Percentiles rank a stretch among this genome's conserved stretches.
Evolutionary conservation across 164 flowering plant species (phyloP).

Genomic region (Macadamia integrifolia): DNA sequence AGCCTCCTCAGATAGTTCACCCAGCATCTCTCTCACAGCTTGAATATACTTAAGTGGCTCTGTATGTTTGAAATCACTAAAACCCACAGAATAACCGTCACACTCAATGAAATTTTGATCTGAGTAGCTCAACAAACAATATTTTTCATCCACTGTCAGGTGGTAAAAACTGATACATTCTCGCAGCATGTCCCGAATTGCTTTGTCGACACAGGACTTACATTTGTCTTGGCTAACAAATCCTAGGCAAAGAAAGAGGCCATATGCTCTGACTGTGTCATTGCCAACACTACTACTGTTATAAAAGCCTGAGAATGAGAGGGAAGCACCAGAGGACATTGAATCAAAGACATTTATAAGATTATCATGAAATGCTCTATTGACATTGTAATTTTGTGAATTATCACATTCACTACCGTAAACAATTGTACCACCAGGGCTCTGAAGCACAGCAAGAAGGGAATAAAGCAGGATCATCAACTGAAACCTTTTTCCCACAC

Average conservation of each 20-base stretch:
- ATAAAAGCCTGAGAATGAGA: not conserved
- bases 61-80: not conserved
- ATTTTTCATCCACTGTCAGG: not conserved
- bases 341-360: slow-evolving; percentile 10
- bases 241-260: slow-evolving; percentile 15
- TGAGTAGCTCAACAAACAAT: slow-evolving; percentile 20
- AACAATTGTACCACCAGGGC: not conserved
- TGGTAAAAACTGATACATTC: too few species aligned
- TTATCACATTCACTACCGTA: not conserved
- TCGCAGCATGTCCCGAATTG: not conserved
- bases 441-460: not conserved
- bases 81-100: slow-evolving; percentile 5
- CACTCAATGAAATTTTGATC: slow-evolving; percentile 17
- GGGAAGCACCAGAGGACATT: not conserved
- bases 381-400: not conserved
- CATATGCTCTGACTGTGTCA: slow-evolving; percentile 4
- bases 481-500: too few species aligned
- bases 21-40: slow-evolving; percentile 11
- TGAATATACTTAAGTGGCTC: slow-evolving; percentile 13
- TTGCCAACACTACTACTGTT: not conserved
- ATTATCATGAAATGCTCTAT: slow-evolving; percentile 6
- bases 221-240: slow-evolving; percentile 1
- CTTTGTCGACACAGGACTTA: slow-evolving; percentile 4
- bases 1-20: slow-evolving; percentile 12
- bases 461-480: too few species aligned